These are phyloP conservation scores for Dothiorella sarmentorum DNA, from an alignment of 2,329 filamentous ascomycete genomes.

Conservation along the genomic window DNA sequence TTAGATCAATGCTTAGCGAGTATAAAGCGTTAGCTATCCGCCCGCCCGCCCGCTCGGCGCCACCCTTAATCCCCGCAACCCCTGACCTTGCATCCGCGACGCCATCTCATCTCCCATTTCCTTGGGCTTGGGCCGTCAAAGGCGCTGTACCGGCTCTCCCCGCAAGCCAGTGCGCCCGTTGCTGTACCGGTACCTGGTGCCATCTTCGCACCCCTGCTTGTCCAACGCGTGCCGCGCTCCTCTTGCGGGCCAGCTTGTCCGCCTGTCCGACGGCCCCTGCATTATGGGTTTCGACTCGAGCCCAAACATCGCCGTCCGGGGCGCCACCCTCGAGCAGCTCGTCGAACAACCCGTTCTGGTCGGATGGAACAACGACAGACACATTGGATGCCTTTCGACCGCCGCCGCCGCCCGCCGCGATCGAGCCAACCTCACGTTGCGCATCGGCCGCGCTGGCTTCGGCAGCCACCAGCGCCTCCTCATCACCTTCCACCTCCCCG, in stretches of 20 bases:
- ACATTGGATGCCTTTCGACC: conserved; percentile 1
- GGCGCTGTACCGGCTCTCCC: background rate
- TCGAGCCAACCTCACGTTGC: background rate
- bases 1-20: too few relatives aligned
- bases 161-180: background rate
- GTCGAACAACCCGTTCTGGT: background rate
- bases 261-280: background rate
- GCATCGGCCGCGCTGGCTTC: background rate
- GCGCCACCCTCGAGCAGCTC: background rate
- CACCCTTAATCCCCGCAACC: too few relatives aligned
- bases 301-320: background rate
- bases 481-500: background rate
- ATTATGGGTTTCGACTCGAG: background rate
- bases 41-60: too few relatives aligned
- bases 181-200: background rate
- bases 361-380: background rate
- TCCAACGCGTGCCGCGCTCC: background rate
- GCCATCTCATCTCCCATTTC: too few relatives aligned
- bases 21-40: too few relatives aligned
- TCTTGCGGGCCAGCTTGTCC: background rate
- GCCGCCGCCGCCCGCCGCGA: background rate
- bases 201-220: background rate
- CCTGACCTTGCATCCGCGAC: too few relatives aligned
- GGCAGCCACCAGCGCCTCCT: background rate
- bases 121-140: too few relatives aligned